A percentile compares a stretch with the other conserved stretches of the same genome.
Evolutionary conservation across 2,329 filamentous ascomycete genomes (phyloP).

Genomic region (Neofusicoccum umdonicola): DNA sequence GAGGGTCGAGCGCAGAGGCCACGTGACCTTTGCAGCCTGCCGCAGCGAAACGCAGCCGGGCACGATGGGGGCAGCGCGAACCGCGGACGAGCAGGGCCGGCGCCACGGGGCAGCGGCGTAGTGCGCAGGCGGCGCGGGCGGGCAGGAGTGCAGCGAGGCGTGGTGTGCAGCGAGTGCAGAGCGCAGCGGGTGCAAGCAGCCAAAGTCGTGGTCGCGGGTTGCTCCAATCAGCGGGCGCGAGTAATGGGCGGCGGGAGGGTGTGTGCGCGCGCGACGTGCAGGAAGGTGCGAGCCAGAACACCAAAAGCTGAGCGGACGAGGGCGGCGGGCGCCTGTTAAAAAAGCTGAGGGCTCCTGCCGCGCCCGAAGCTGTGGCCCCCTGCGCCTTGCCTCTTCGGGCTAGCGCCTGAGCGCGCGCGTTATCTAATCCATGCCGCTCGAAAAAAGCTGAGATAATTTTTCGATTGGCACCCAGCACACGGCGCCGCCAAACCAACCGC

Average conservation of each 20-base stretch:
- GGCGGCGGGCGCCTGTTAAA: constrained; percentile 8
- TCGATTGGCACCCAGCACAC: constrained; percentile 11
- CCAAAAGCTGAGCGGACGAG: constrained; percentile 3
- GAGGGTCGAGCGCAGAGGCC: constrained; percentile 4
- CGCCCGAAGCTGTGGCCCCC: constrained; percentile 13
- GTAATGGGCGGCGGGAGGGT: constrained; percentile 12
- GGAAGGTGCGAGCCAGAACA: constrained; percentile 16
- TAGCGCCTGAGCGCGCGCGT: neutral
- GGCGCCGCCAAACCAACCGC: constrained; percentile 16
- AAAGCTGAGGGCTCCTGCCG: constrained; percentile 13
- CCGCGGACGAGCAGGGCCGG: neutral
- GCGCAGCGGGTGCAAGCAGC: neutral
- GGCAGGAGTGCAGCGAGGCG: neutral
- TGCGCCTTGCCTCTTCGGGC: neutral
- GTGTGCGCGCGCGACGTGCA: constrained; percentile 13
- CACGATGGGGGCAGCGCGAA: neutral
- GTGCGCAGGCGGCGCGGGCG: neutral
- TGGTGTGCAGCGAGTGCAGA: constrained; percentile 1
- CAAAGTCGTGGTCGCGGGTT: neutral
- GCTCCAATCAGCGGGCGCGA: constrained; percentile 14
- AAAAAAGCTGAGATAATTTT: constrained; percentile 17
- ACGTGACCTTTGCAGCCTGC: constrained; percentile 6
- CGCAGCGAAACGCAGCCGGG: neutral
- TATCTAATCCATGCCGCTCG: constrained; percentile 16
- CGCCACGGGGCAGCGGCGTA: neutral